Evolutionary conservation across 1,284 basidiomycete genomes (phyloP), one percentile per base, ranked within the genome.

Genomic region (Cutaneotrichosporon sp.): DNA sequence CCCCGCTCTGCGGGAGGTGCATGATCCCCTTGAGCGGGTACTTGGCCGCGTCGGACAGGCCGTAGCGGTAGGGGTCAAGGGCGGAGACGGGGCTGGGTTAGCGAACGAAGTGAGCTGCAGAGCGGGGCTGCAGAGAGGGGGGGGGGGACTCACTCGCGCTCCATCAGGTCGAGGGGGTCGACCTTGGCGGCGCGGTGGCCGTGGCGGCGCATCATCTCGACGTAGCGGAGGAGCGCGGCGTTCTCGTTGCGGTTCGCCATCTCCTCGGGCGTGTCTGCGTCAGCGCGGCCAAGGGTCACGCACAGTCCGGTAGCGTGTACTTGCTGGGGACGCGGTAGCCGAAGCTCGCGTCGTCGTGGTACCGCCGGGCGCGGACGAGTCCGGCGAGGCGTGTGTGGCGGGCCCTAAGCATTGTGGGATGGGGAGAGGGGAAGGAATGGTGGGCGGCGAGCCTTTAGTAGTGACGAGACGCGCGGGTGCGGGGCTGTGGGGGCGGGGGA

Each of bases 141-240:
- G 25, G 25, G 14, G 27, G 10, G 16, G n/a, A 25, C 58, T 71
- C 88, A 87, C 70, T 93, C 90, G 33, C 92, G 86, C 61, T 90
- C 87, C 47, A 94, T 88, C 52, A 95, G 80, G 77, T 92, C 90
- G 24, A 95, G 81, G 0, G 92, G 92, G 73, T 95, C 92, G 51
- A 95, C 89, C 62, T 69, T 62, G 4, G 74, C 74, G 11, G 74
- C 74, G 29, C 74, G 65, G 56, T 81, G 80, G 1, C 78, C 79
- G 69, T 82, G 80, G 38, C 76, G 65, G 25, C 92, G 85, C 66
- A 94, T 84, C 11, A 89, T 88, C 75, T 95, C 92, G 16, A 92
- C 90, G 72, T 93, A 94, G 45, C 92, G 88, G 36, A 95, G 80
- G 14, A 95, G 80, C 2, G 89, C 82, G 0, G 92, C 91, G 71